These are phyloP conservation scores for Boletus rex-veris DNA, from an alignment of 768 basidiomycete genomes.

Conservation along the genomic window DNA sequence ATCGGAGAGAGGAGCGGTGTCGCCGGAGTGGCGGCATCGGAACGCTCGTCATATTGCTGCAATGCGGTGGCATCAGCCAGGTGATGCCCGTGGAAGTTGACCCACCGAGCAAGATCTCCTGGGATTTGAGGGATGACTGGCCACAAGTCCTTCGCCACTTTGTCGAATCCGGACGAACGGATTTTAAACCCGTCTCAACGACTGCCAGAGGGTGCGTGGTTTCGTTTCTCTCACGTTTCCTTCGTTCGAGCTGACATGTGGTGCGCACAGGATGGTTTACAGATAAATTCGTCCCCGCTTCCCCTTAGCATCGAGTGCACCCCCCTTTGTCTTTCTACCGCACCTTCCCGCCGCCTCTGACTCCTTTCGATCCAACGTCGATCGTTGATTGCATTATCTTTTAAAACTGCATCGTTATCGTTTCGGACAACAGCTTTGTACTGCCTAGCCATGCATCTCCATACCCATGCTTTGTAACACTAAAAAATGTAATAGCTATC, in stretches of 20 bases:
- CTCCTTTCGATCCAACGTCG: conserved; percentile 20
- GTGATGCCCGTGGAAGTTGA: conserved; percentile 89
- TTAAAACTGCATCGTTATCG: conserved; percentile 23
- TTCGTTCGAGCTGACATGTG: conserved; percentile 4
- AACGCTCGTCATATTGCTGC: conserved; percentile 68
- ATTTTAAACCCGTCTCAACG: conserved; percentile 82
- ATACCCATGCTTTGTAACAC: conserved; percentile 26
- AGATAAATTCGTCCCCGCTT: conserved; percentile 28
- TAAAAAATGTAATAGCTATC: conserved; percentile 21
- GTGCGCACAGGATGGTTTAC: conserved; percentile 38
- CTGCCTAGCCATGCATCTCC: conserved; percentile 21
- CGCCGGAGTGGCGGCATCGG: conserved; percentile 74
- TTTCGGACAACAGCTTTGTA: conserved; percentile 26
- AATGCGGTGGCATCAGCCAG: conserved; percentile 72
- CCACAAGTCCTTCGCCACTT: conserved; percentile 63
- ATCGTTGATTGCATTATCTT: conserved; percentile 26
- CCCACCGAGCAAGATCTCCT: conserved; percentile 68
- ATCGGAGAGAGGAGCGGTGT: conserved; percentile 76
- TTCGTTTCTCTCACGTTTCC: not conserved
- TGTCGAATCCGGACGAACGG: conserved; percentile 66
- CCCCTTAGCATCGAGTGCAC: conserved; percentile 2
- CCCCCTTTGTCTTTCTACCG: conserved; percentile 7
- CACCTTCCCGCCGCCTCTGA: not conserved
- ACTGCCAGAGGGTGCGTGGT: conserved; percentile 65
- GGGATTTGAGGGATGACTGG: conserved; percentile 79